A percentile compares a stretch with the other conserved stretches of the same genome.
These are phyloP conservation scores for Spathaspora passalidarum DNA, from an alignment of 805 yeast genomes.

Conservation along the genomic window DNA sequence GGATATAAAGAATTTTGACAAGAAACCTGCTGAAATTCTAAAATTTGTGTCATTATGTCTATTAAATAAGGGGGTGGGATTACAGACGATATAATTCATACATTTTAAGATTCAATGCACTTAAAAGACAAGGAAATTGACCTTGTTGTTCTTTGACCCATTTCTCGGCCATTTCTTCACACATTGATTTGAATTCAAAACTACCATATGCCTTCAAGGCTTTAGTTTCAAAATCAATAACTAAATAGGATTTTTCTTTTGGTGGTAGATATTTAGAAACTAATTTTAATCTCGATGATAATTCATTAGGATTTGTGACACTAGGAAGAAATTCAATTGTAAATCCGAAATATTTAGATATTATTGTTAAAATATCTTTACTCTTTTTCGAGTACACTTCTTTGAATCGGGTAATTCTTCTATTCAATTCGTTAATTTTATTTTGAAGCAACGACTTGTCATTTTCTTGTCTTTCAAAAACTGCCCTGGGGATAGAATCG, in stretches of 20 bases:
- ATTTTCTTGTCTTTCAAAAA: constrained; percentile 58
- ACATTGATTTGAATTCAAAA: constrained; percentile 33
- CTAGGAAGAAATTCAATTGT: constrained; percentile 60
- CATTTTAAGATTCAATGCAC: constrained; percentile 67
- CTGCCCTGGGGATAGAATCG: constrained; percentile 53
- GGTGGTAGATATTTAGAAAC: constrained; percentile 40
- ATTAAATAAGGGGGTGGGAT: constrained; percentile 6
- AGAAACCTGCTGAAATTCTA: constrained; percentile 39
- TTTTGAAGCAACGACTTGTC: constrained; percentile 49
- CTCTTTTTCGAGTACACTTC: constrained; percentile 64
- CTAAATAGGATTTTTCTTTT: constrained; percentile 41
- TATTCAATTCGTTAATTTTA: constrained; percentile 48
- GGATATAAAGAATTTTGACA: constrained; percentile 43
- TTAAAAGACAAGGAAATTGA: constrained; percentile 74
- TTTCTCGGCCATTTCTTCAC: constrained; percentile 52
- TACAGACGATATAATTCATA: constrained; percentile 40
- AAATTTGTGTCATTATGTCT: constrained; percentile 22
- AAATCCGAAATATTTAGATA: constrained; percentile 69
- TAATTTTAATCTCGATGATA: constrained; percentile 53
- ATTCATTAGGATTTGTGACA: constrained; percentile 41
- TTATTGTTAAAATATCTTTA: constrained; percentile 65
- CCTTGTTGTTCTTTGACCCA: constrained; percentile 65
- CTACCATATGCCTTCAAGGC: constrained; percentile 51
- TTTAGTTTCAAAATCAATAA: constrained; percentile 55
- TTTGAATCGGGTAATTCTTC: constrained; percentile 50